Conservation (phyloP, 2,329 filamentous ascomycete species). For the Apiospora koreana region DNA sequence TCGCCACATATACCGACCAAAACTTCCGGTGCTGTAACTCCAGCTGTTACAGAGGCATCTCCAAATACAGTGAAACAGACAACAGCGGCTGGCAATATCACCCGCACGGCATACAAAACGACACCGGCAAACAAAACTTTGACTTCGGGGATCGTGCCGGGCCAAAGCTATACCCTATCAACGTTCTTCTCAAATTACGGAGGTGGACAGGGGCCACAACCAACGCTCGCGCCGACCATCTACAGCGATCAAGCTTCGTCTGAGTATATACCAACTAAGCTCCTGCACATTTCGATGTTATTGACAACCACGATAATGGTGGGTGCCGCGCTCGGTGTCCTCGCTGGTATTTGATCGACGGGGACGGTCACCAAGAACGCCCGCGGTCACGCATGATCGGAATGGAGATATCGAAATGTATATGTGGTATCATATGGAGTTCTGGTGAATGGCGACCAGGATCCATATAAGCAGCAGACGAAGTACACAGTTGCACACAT, state of each 20-base stretch:
- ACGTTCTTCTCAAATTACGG: not conserved
- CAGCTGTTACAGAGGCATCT: not conserved
- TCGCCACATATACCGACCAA: not conserved
- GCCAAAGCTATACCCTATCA: not conserved
- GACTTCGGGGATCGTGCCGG: not conserved
- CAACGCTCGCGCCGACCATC: not conserved
- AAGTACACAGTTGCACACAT: no score
- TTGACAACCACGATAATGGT: not conserved
- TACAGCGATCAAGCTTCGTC: not conserved
- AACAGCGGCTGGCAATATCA: not conserved
- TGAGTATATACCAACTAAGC: not conserved
- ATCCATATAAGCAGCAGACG: no score
- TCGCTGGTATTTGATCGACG: not conserved
- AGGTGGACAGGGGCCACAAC: not conserved
- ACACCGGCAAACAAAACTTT: not conserved
- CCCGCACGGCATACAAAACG: not conserved
- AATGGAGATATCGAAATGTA: no score
- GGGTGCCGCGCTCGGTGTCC: not conserved
- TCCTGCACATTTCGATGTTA: not conserved
- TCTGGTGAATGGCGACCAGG: no score
- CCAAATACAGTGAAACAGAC: not conserved
- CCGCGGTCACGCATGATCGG: not conserved
- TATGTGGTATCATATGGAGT: no score
- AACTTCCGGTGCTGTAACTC: not conserved
- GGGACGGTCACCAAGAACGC: not conserved